Evolutionary conservation across 345 rosid species (phyloP).

Genomic region (Brassica carinata): DNA sequence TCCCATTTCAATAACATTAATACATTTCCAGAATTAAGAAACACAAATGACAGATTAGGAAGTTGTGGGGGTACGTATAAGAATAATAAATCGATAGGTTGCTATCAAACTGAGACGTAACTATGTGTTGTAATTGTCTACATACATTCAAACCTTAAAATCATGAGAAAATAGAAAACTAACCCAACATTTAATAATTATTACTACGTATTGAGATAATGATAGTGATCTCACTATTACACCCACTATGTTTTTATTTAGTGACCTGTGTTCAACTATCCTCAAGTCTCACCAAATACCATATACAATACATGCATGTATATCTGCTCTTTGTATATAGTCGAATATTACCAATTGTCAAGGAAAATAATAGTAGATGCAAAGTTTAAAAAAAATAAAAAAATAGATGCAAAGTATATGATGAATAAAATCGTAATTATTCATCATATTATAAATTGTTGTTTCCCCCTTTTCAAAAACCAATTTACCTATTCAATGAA

Average conservation of each 20-base stretch:
- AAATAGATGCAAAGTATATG: background rate
- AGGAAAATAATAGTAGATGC: background rate
- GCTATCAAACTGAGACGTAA: constrained; percentile 11
- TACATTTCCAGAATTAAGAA: constrained; percentile 12
- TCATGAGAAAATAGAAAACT: constrained; percentile 43
- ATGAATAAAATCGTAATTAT: too few species aligned
- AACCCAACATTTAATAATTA: constrained; percentile 22
- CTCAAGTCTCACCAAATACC: constrained; percentile 29
- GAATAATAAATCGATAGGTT: constrained; percentile 9
- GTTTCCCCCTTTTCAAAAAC: background rate
- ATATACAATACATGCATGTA: background rate
- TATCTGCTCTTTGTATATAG: background rate
- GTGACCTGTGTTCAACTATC: constrained; percentile 42
- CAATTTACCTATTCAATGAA: background rate
- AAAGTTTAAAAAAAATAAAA: too few species aligned
- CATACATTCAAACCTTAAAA: constrained; percentile 35
- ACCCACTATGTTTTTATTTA: constrained; percentile 40
- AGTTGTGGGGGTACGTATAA: constrained; percentile 29
- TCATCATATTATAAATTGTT: too few species aligned
- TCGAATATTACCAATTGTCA: constrained; percentile 20
- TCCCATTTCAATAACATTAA: constrained; percentile 5
- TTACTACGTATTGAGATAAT: constrained; percentile 28
- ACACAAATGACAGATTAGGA: constrained; percentile 36
- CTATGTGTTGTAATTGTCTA: constrained; percentile 27
- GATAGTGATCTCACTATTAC: constrained; percentile 51